Evolutionary conservation across 2,329 filamentous ascomycete genomes (phyloP), one percentile per base, ranked within the genome.

Genomic region (Aureobasidium sp.): DNA sequence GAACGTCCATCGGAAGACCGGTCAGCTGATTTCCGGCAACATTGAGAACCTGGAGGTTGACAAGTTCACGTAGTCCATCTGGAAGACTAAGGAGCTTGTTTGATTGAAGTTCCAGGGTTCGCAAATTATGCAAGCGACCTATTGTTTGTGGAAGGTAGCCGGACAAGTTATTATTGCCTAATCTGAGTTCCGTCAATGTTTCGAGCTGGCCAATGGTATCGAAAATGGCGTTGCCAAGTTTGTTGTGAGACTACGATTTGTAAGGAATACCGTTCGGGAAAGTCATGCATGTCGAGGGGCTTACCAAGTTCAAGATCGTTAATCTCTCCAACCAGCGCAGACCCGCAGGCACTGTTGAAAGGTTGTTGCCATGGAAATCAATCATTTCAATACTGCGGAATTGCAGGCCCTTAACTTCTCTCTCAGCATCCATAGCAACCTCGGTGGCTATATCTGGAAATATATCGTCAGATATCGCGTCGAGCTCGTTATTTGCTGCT

Each of bases 401-500:
- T 58, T 93, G 85, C 60, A 84, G 85, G 1, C 82, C 86, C 55
- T 77, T 75, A 3, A 76, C 74, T 22, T 29, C 21, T 34, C 86
- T 79, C n/a, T 85, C 83, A 14, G 86, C 80, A 16, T 86, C 80
- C 25, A 83, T 78, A 34, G 81, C 67, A 16, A 79, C 74, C 35
- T 78, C 70, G 4, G 66, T 52, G 21, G 71, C 67, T 17, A 77
- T 69, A 61, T 96, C 90, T 0, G 91, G 90, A 61, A 97, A 96
- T 16, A 90, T 74, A 2, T 75, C 72, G 16, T 93, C 87, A 2
- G 82, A 79, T 29, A 97, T 75, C 27, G 75, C 74, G 62, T 88
- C 82, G 42, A 98, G 69, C 63, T 95, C 88, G 63, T 98, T 97
- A 64, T 95, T 90, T 7, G 91, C 90, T 5, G 87, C 90, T 58